These are phyloP conservation scores for Cutaneotrichosporon mucoides DNA, from an alignment of 1,284 basidiomycete genomes.

Conservation along the genomic window DNA sequence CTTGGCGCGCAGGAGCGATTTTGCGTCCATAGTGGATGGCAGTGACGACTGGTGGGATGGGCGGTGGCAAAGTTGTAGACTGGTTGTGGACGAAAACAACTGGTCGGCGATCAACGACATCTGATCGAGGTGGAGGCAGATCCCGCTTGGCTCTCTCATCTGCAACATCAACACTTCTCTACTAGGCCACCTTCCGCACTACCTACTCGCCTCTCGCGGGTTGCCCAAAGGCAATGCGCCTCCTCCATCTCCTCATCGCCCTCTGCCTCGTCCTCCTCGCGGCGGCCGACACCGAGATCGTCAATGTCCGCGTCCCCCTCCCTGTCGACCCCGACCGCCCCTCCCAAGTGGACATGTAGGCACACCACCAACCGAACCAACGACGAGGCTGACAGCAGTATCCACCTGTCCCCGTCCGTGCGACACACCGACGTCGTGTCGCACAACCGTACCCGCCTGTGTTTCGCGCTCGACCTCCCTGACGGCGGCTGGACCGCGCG, in stretches of 20 bases:
- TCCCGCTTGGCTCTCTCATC: neutral
- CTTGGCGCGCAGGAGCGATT: slow-evolving; percentile 46
- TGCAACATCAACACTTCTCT: neutral
- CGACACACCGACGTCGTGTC: slow-evolving; percentile 6
- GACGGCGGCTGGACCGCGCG: slow-evolving; percentile 33
- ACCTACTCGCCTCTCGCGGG: too few species aligned
- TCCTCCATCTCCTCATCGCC: neutral
- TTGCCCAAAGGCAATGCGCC: too few species aligned
- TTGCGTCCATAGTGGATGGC: slow-evolving; percentile 32
- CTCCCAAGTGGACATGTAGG: neutral
- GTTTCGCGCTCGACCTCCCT: slow-evolving; percentile 16
- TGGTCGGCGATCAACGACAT: neutral
- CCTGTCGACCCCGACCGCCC: neutral
- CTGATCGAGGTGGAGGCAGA: too few species aligned
- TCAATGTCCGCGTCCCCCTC: slow-evolving; percentile 34
- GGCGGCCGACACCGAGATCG: slow-evolving; percentile 39
- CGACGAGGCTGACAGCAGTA: neutral
- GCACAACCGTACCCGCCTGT: slow-evolving; percentile 11
- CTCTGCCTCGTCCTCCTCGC: slow-evolving; percentile 4
- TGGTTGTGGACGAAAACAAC: neutral
- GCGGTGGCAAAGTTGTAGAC: neutral
- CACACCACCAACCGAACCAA: neutral
- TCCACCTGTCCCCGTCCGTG: neutral
- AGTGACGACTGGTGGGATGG: neutral
- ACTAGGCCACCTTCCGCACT: too few species aligned